These are phyloP conservation scores for Echium plantagineum DNA, from an alignment of 257 asterid species.

Conservation along the genomic window DNA sequence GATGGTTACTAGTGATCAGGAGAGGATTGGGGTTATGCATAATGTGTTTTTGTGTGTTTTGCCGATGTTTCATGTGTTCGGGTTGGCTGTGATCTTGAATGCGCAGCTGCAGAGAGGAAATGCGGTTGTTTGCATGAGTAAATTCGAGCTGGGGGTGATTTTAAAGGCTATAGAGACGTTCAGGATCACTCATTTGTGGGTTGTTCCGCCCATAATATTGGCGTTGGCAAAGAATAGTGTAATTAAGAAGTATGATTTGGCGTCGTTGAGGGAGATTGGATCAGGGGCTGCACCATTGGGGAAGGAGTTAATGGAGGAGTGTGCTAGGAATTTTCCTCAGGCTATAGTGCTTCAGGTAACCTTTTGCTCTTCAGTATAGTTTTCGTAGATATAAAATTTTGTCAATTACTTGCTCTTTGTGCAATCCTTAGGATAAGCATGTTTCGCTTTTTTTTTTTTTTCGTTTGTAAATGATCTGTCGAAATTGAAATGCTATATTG, in stretches of 20 bases:
- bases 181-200: conserved; percentile 57
- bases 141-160: conserved; percentile 53
- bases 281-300: conserved; percentile 97
- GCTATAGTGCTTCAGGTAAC: conserved; percentile 61
- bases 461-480: neutral
- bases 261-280: conserved; percentile 62
- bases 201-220: conserved; percentile 82
- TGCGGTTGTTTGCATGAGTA: conserved; percentile 57
- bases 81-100: conserved; percentile 54
- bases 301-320: conserved; percentile 75
- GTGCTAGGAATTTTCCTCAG: conserved; percentile 77
- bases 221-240: conserved; percentile 55
- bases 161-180: conserved; percentile 55
- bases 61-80: conserved; percentile 97
- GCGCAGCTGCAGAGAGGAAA: conserved; percentile 83
- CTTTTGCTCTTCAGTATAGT: neutral
- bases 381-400: no score
- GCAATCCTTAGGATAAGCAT: neutral
- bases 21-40: conserved; percentile 43
- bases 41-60: conserved; percentile 45
- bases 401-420: neutral
- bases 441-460: no score
- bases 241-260: conserved; percentile 48
- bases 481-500: conserved; percentile 7
- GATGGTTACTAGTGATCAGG: conserved; percentile 67